Percentiles rank a stretch among this genome's conserved stretches.
These are phyloP conservation scores for Colletotrichum lini DNA, from an alignment of 2,329 filamentous ascomycete genomes.

Conservation along the genomic window DNA sequence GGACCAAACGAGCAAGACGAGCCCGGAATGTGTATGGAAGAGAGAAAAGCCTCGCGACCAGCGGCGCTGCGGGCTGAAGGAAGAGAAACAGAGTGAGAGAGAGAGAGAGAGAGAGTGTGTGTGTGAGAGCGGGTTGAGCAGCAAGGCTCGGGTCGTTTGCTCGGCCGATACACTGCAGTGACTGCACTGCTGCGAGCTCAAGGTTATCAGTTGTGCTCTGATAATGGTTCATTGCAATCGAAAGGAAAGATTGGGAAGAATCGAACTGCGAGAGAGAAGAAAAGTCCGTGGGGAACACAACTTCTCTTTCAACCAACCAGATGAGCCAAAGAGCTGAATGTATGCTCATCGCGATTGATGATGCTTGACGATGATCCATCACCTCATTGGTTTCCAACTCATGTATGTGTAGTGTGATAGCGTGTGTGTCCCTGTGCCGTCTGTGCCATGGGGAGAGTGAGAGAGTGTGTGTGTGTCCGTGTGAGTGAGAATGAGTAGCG, in stretches of 20 bases:
- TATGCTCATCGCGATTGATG: neutral
- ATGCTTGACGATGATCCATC: constrained; percentile 38
- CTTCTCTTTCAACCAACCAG: neutral
- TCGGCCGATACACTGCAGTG: neutral
- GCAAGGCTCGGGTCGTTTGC: constrained; percentile 4
- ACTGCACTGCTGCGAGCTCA: neutral
- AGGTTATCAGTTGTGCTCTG: no score
- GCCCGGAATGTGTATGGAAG: constrained; percentile 26
- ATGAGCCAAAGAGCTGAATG: constrained; percentile 11
- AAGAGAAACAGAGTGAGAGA: neutral
- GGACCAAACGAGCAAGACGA: constrained; percentile 30
- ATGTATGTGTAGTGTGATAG: neutral
- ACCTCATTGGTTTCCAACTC: constrained; percentile 30
- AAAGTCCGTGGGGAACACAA: neutral
- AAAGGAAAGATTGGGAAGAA: neutral
- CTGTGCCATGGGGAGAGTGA: neutral
- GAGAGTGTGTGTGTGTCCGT: neutral
- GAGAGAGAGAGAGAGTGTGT: neutral
- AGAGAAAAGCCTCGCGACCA: constrained; percentile 14
- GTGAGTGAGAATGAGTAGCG: no score
- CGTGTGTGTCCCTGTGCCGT: neutral
- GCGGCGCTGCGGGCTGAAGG: neutral
- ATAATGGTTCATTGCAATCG: neutral
- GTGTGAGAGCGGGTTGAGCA: neutral
- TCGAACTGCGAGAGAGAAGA: neutral